Conservation (phyloP, 2,329 filamentous ascomycete species). For the Epichloe scottii region DNA sequence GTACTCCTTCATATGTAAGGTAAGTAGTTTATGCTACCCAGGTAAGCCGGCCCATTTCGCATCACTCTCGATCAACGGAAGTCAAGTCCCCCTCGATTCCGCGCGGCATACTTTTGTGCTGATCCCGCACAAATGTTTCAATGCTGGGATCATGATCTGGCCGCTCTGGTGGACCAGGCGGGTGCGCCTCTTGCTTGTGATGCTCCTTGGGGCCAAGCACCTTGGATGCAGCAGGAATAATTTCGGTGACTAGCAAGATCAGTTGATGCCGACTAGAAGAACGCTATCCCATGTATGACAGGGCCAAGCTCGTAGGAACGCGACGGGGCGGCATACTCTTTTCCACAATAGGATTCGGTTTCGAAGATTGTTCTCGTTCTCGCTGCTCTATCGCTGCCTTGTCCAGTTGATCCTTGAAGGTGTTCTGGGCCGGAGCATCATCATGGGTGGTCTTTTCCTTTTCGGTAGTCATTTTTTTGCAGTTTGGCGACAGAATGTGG, state of each 20-base stretch:
- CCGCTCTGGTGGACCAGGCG: constrained; percentile 27
- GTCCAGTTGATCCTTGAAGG: constrained; percentile 34
- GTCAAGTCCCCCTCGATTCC: constrained; percentile 12
- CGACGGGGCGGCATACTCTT: constrained; percentile 22
- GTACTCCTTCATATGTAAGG: too few species aligned
- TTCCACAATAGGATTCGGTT: constrained; percentile 26
- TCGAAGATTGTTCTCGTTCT: constrained; percentile 12
- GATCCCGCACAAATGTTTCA: constrained; percentile 39
- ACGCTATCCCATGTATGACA: not conserved
- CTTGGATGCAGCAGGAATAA: constrained; percentile 29
- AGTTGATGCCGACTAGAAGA: not conserved
- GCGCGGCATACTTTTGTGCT: constrained; percentile 32
- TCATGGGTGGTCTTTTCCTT: not conserved
- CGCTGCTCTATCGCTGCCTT: constrained; percentile 25
- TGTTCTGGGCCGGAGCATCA: constrained; percentile 10
- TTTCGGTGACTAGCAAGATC: constrained; percentile 25
- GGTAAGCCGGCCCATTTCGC: not conserved
- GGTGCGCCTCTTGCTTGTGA: constrained; percentile 9
- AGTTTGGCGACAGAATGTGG: not conserved
- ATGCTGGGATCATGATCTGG: constrained; percentile 36
- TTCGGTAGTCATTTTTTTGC: constrained; percentile 6
- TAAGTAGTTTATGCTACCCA: too few species aligned
- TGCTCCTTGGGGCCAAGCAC: constrained; percentile 25
- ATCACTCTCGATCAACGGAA: constrained; percentile 8
- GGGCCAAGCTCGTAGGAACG: too few species aligned